Conservation (phyloP, 2,329 filamentous ascomycete species). For the Bipolaris oryzae region DNA sequence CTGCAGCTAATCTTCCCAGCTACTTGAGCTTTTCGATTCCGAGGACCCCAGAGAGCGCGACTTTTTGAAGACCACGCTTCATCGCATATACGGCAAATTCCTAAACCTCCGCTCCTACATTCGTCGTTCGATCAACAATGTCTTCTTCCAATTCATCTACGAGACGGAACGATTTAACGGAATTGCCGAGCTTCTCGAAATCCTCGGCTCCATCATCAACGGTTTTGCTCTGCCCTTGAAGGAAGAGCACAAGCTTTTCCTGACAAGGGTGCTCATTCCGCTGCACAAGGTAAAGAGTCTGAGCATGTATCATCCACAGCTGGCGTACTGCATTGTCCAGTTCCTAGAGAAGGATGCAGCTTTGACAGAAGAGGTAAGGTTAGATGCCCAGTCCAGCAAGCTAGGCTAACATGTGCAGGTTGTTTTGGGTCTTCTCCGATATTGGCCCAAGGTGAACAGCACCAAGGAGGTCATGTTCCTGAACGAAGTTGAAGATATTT, state of each 20-base stretch:
- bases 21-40: conserved; percentile 97
- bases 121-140: conserved; percentile 97
- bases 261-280: conserved; percentile 89
- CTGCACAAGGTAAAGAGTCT: conserved; percentile 98
- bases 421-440: conserved; percentile 89
- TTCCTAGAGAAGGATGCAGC: conserved; percentile 98
- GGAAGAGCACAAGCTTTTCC: conserved; percentile 97
- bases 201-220: conserved; percentile 98
- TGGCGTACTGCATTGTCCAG: conserved; percentile 98
- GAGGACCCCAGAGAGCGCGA: conserved; percentile 96
- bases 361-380: conserved; percentile 87
- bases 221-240: conserved; percentile 96
- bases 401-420: conserved; percentile 62
- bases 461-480: conserved; percentile 99
- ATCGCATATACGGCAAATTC: conserved; percentile 99
- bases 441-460: conserved; percentile 99
- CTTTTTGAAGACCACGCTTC: conserved; percentile 96
- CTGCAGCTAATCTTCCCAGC: conserved; percentile 52
- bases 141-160: conserved; percentile 99
- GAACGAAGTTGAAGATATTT: conserved; percentile 99
- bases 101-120: conserved; percentile 97
- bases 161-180: conserved; percentile 99
- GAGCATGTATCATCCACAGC: conserved; percentile 99
- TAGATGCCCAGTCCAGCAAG: conserved; percentile 6
- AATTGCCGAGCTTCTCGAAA: conserved; percentile 94